phyloP scores from a whole-genome alignment of 1,139 yeast species.

The Diutina pseudorugosa region DNA sequence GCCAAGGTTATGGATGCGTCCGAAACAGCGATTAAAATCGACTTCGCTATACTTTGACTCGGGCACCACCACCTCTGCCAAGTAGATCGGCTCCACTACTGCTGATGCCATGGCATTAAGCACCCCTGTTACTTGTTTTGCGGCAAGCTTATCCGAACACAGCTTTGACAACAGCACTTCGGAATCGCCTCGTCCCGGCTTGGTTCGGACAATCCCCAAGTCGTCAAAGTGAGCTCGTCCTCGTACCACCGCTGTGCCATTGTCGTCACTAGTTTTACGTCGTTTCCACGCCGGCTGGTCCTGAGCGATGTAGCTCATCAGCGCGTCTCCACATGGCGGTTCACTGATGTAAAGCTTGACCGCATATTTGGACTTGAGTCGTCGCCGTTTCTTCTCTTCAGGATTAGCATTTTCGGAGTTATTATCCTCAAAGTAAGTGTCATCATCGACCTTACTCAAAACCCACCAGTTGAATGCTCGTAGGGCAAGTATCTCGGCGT shows the following conservation, averaged over 20 bases:
- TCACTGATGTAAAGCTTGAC: slow-evolving; percentile 63
- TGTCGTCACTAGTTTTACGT: slow-evolving; percentile 5
- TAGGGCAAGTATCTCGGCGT: slow-evolving; percentile 72
- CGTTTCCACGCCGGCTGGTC: slow-evolving; percentile 9
- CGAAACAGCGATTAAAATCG: slow-evolving; percentile 45
- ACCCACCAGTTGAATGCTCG: slow-evolving; percentile 48
- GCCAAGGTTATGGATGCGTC: too few relatives aligned
- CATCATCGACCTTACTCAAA: slow-evolving; percentile 11
- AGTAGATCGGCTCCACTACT: slow-evolving; percentile 28
- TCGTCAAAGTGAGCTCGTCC: slow-evolving; percentile 54
- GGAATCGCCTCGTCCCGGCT: slow-evolving; percentile 83
- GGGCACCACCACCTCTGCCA: slow-evolving; percentile 47
- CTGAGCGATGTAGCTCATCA: slow-evolving; percentile 29
- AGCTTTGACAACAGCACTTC: slow-evolving; percentile 62
- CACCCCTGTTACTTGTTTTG: slow-evolving; percentile 53
- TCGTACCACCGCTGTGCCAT: slow-evolving; percentile 21
- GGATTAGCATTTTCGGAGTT: too few relatives aligned
- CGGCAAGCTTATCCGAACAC: slow-evolving; percentile 72
- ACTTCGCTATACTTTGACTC: slow-evolving; percentile 13
- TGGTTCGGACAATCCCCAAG: slow-evolving; percentile 67
- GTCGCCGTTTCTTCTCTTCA: too few relatives aligned
- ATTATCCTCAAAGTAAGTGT: background rate
- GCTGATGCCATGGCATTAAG: slow-evolving; percentile 39
- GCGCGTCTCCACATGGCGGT: slow-evolving; percentile 89
- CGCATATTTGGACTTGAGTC: slow-evolving; percentile 19